Evolutionary conservation across 331 rosid species (phyloP).

Genomic region (Rhamnella rubrinervis): DNA sequence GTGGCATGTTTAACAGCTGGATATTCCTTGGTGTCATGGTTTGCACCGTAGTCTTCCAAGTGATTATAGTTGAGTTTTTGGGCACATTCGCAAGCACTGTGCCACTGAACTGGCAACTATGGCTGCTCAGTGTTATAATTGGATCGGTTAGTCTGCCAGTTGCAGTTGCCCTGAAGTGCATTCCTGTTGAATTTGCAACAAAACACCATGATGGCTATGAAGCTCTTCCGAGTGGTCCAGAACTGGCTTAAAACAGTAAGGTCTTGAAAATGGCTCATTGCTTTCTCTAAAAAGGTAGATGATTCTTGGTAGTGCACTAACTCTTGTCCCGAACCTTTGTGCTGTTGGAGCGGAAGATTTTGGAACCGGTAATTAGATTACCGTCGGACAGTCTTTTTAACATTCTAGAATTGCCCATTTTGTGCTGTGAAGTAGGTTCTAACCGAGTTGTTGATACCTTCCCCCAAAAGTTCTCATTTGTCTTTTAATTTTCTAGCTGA

Average conservation of each 20-base stretch:
- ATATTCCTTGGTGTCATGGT: slow-evolving; percentile 61
- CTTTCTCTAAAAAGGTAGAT: background rate
- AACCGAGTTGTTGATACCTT: too few species aligned
- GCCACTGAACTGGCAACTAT: slow-evolving; percentile 86
- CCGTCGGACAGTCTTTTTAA: too few species aligned
- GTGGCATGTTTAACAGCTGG: slow-evolving; percentile 80
- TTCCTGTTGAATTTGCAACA: slow-evolving; percentile 53
- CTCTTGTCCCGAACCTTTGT: background rate
- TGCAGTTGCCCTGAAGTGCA: slow-evolving; percentile 70
- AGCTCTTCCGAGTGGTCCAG: slow-evolving; percentile 62
- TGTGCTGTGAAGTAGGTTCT: too few species aligned
- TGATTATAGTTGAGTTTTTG: slow-evolving; percentile 72
- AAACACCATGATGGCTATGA: slow-evolving; percentile 77
- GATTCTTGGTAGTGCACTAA: background rate
- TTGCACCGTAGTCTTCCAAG: slow-evolving; percentile 67
- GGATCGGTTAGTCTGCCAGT: slow-evolving; percentile 75
- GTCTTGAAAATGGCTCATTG: background rate
- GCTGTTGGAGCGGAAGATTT: background rate
- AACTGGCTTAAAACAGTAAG: slow-evolving; percentile 33
- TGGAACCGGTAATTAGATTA: too few species aligned
- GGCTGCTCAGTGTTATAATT: slow-evolving; percentile 66
- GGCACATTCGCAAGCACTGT: slow-evolving; percentile 94
- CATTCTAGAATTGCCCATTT: too few species aligned
- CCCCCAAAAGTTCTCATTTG: too few species aligned
- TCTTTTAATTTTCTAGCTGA: too few species aligned